Conservation (phyloP, 305 asterid species). For the Fraxinus xanthoxyloides region DNA sequence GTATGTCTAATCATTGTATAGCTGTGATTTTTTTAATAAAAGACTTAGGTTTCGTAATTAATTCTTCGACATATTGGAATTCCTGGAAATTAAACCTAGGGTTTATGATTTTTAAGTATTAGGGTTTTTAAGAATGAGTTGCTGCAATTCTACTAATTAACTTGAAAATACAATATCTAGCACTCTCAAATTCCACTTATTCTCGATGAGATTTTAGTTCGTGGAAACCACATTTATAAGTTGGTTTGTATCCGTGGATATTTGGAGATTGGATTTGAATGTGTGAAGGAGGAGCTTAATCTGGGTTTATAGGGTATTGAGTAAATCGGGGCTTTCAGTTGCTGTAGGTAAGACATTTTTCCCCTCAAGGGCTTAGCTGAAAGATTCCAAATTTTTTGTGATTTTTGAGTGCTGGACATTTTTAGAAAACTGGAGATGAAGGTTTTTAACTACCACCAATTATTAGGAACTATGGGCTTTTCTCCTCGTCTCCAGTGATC, state of each 20-base stretch:
- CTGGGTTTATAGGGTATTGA: not conserved
- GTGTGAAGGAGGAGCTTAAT: not conserved
- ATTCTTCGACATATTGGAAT: not conserved
- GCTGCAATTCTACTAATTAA: not conserved
- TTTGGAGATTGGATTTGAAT: not conserved
- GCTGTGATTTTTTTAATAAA: not conserved
- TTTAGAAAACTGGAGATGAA: not conserved
- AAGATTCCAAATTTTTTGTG: not conserved
- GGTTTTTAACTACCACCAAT: not conserved
- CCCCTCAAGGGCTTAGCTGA: not conserved
- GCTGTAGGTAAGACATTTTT: not conserved
- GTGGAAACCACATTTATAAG: not conserved
- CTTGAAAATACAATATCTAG: not conserved
- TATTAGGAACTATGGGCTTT: not conserved
- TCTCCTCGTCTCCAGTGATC: not conserved
- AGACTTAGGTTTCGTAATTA: constrained; percentile 16
- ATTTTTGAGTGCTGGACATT: not conserved
- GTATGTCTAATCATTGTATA: not conserved
- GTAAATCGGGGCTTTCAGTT: not conserved
- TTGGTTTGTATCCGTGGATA: not conserved
- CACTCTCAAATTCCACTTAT: not conserved
- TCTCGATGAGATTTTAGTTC: not conserved
- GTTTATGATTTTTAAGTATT: constrained; percentile 20
- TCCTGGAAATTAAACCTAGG: constrained; percentile 12
- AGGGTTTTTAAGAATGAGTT: constrained; percentile 26